A percentile compares a stretch with the other conserved stretches of the same genome.
Conservation (phyloP, 1,284 basidiomycete genomes). For the Ustilago vetiveriae region DNA sequence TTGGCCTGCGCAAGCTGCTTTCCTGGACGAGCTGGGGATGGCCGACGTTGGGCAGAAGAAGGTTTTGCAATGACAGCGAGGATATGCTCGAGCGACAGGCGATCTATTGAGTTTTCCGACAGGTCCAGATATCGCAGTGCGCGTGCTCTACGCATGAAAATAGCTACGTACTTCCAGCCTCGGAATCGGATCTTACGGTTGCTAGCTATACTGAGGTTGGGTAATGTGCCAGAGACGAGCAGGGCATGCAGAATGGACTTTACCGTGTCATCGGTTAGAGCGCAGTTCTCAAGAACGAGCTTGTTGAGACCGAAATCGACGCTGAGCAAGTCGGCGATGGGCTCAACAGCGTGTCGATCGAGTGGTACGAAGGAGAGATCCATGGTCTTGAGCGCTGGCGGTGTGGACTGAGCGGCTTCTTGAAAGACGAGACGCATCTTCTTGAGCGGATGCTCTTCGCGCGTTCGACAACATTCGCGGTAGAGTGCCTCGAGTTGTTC, state of each 20-base stretch:
- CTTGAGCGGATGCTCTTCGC: slow-evolving; percentile 63
- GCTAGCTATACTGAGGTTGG: slow-evolving; percentile 84
- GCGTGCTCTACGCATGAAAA: slow-evolving; percentile 80
- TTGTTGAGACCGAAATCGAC: slow-evolving; percentile 62
- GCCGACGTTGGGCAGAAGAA: slow-evolving; percentile 9
- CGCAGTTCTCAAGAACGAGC: slow-evolving; percentile 62
- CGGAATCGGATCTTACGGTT: slow-evolving; percentile 81
- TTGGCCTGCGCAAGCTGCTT: slow-evolving; percentile 10
- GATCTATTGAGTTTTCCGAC: slow-evolving; percentile 86
- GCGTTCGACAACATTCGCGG: slow-evolving; percentile 62
- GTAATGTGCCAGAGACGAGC: slow-evolving; percentile 82
- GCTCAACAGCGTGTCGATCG: slow-evolving; percentile 53
- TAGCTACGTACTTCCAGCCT: slow-evolving; percentile 83
- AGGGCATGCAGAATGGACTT: slow-evolving; percentile 91
- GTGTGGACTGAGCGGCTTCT: slow-evolving; percentile 40
- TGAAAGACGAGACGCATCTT: slow-evolving; percentile 61
- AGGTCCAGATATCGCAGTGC: slow-evolving; percentile 85
- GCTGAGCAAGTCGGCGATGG: slow-evolving; percentile 63
- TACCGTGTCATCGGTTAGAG: slow-evolving; percentile 71
- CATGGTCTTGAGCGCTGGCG: slow-evolving; percentile 54
- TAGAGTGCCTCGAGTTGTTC: slow-evolving; percentile 63
- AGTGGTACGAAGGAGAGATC: slow-evolving; percentile 59
- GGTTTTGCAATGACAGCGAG: slow-evolving; percentile 72
- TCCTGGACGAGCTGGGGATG: background rate
- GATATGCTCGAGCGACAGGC: slow-evolving; percentile 77